Conservation (phyloP, 129 eudicot species). For the Chrysanthemum lavandulifolium region DNA sequence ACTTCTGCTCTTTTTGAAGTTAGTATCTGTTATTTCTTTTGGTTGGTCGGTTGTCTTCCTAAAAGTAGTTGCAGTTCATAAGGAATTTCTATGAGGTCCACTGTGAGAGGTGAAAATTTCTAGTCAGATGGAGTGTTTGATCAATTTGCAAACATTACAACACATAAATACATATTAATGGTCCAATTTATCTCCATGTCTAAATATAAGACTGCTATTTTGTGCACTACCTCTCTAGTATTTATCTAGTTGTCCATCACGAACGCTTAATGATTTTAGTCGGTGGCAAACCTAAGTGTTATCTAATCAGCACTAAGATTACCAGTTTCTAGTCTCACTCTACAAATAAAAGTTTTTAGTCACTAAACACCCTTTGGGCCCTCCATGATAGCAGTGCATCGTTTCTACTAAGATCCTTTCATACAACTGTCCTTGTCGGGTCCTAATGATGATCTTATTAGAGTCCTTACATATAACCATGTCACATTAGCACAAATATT, state of each 20-base stretch:
- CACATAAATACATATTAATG: background rate
- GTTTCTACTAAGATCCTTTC: background rate
- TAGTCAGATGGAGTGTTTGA: too few species aligned
- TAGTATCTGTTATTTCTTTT: too few species aligned
- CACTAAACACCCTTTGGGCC: slow-evolving; percentile 9
- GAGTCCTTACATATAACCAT: background rate
- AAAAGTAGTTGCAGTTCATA: too few species aligned
- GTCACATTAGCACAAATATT: background rate
- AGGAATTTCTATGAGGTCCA: too few species aligned
- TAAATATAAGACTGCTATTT: background rate
- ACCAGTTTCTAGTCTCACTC: too few species aligned
- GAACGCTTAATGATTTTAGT: background rate
- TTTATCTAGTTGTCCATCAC: background rate
- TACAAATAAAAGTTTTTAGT: too few species aligned
- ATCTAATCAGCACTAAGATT: background rate
- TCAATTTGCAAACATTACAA: background rate
- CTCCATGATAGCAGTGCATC: background rate
- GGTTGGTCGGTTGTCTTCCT: too few species aligned
- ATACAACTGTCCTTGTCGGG: background rate
- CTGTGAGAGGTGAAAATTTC: too few species aligned
- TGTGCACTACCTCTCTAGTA: background rate
- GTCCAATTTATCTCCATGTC: background rate
- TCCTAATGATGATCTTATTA: background rate
- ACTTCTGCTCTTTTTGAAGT: too few species aligned
- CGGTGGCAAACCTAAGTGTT: background rate